phyloP scores from a whole-genome alignment of 208 protist species.

The Vickermania ingenoplastis region DNA sequence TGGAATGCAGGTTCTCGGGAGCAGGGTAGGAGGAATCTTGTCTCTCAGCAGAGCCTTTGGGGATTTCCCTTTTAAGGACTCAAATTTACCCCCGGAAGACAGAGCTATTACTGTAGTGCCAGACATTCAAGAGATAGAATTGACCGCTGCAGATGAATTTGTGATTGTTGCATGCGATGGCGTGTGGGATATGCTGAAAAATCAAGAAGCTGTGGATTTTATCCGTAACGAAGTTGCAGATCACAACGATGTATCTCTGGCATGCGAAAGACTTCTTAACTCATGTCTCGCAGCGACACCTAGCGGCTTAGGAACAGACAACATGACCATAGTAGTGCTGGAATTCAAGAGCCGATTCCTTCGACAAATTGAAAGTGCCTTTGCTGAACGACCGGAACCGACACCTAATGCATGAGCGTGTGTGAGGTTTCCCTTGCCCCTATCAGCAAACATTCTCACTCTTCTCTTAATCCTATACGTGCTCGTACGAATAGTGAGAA shows the following conservation, averaged over 20 bases:
- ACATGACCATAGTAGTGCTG: conserved; percentile 88
- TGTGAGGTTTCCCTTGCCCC: no score
- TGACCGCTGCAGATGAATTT: conserved; percentile 84
- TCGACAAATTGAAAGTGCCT: conserved; percentile 57
- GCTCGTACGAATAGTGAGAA: no score
- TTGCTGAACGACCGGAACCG: conserved; percentile 12
- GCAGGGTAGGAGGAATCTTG: conserved; percentile 91
- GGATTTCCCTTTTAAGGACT: conserved; percentile 89
- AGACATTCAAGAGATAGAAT: conserved; percentile 63
- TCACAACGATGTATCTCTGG: conserved; percentile 72
- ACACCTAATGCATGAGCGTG: no score
- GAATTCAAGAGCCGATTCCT: conserved; percentile 86
- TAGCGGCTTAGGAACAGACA: conserved; percentile 72
- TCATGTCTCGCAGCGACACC: conserved; percentile 59
- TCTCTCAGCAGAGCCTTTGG: conserved; percentile 93
- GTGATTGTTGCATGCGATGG: conserved; percentile 91
- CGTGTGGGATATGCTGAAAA: conserved; percentile 89
- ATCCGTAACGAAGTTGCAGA: conserved; percentile 80
- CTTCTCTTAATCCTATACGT: no score
- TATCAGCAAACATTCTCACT: not conserved
- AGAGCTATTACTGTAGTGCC: conserved; percentile 69
- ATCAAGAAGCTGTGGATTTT: conserved; percentile 83
- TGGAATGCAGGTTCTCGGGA: conserved; percentile 84
- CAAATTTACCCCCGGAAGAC: conserved; percentile 53
- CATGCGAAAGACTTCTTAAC: conserved; percentile 81